A percentile compares a stretch with the other conserved stretches of the same genome.
These are phyloP conservation scores for Kluyveromyces starmeri DNA, from an alignment of 805 yeast species.

Conservation along the genomic window DNA sequence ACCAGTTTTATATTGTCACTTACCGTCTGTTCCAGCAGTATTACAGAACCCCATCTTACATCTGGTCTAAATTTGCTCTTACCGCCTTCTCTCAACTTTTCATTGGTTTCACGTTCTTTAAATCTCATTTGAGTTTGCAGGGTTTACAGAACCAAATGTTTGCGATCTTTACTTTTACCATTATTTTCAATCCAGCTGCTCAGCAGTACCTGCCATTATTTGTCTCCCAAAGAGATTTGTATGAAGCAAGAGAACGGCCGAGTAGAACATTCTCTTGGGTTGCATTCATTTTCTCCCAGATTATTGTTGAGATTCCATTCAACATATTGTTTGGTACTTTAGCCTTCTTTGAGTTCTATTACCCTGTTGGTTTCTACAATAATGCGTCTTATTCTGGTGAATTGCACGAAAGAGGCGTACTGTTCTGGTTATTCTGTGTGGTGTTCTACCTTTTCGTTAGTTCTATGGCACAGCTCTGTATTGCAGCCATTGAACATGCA, in stretches of 20 bases:
- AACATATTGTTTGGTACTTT: constrained; percentile 53
- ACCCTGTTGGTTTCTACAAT: constrained; percentile 57
- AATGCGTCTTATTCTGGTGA: constrained; percentile 49
- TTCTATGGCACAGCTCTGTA: constrained; percentile 48
- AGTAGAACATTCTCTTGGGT: constrained; percentile 63
- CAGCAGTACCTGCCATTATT: constrained; percentile 59
- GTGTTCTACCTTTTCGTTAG: constrained; percentile 47
- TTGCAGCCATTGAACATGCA: constrained; percentile 50
- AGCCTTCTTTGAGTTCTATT: constrained; percentile 55
- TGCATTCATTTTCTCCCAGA: constrained; percentile 52
- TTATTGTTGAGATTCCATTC: constrained; percentile 61
- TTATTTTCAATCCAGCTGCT: constrained; percentile 45
- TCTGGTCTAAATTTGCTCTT: constrained; percentile 51
- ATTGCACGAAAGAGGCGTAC: constrained; percentile 47
- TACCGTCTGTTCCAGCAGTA: constrained; percentile 53
- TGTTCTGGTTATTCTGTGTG: constrained; percentile 37
- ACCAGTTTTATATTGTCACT: constrained; percentile 40
- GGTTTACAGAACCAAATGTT: constrained; percentile 80
- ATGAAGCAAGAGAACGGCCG: constrained; percentile 68
- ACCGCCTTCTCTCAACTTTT: constrained; percentile 49
- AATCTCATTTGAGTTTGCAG: constrained; percentile 52
- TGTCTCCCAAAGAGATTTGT: constrained; percentile 52
- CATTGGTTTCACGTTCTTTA: constrained; percentile 68
- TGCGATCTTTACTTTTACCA: constrained; percentile 59
- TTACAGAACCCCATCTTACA: constrained; percentile 58